phyloP scores from a whole-genome alignment of 2,329 filamentous ascomycete species.

The Tympanopsis confertula region DNA sequence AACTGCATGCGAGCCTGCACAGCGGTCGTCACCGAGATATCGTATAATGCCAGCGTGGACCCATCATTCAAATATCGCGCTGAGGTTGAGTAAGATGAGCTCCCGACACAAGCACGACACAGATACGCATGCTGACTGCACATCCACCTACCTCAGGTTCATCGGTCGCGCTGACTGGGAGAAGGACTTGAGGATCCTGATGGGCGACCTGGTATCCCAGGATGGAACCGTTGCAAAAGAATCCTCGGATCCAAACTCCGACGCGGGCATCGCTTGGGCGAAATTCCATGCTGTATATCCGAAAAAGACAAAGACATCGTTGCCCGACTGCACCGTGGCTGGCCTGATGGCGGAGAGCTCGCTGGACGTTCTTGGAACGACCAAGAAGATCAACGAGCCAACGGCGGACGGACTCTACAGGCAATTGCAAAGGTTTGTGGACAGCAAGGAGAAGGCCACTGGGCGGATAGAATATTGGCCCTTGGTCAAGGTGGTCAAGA shows the following conservation, averaged over 20 bases:
- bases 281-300: constrained; percentile 38
- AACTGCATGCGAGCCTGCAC: constrained; percentile 49
- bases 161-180: constrained; percentile 38
- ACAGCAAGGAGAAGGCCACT: constrained; percentile 37
- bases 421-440: constrained; percentile 35
- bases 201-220: constrained; percentile 31
- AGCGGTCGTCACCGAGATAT: constrained; percentile 47
- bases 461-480: constrained; percentile 23
- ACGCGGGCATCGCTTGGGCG: constrained; percentile 33
- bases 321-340: constrained; percentile 20
- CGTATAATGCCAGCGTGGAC: constrained; percentile 34
- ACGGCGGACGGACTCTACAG: constrained; percentile 27
- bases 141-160: too few relatives aligned
- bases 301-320: constrained; percentile 18
- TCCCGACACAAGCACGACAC: too few relatives aligned
- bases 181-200: constrained; percentile 33
- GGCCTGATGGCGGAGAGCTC: constrained; percentile 29
- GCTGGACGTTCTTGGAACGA: constrained; percentile 30
- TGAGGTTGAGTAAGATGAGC: constrained; percentile 47
- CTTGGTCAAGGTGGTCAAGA: constrained; percentile 25
- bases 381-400: constrained; percentile 21
- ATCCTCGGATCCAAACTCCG: constrained; percentile 25
- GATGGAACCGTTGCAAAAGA: constrained; percentile 24
- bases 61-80: constrained; percentile 30
- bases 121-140: too few relatives aligned